phyloP scores from a whole-genome alignment of 2,329 filamentous ascomycete species.

The Beauveria varroae region DNA sequence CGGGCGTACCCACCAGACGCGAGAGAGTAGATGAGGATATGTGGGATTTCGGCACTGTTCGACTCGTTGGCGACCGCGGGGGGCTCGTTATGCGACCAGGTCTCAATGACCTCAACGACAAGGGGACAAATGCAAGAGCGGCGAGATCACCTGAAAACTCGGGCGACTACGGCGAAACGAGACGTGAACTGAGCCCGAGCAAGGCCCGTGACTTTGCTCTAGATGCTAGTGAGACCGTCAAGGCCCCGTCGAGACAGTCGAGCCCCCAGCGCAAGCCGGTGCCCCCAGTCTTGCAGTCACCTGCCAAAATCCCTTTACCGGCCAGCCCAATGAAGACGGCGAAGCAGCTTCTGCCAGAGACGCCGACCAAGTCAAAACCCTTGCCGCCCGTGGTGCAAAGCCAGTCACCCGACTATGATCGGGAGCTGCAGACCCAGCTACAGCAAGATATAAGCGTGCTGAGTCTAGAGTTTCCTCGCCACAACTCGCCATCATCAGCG shows the following conservation, averaged over 20 bases:
- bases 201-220: constrained; percentile 41
- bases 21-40: constrained; percentile 67
- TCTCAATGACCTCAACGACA: constrained; percentile 67
- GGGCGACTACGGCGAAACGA: constrained; percentile 45
- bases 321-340: constrained; percentile 28
- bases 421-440: constrained; percentile 54
- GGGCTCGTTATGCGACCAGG: constrained; percentile 48
- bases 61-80: constrained; percentile 64
- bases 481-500: constrained; percentile 18
- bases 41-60: constrained; percentile 97
- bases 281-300: constrained; percentile 32
- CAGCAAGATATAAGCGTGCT: constrained; percentile 54
- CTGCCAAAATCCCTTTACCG: constrained; percentile 54
- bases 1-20: constrained; percentile 46
- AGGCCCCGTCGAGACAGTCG: constrained; percentile 47
- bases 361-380: constrained; percentile 38
- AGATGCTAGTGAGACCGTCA: constrained; percentile 48
- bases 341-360: constrained; percentile 31
- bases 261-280: constrained; percentile 55
- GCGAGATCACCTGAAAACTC: constrained; percentile 42
- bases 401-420: constrained; percentile 53
- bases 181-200: constrained; percentile 42
- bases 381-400: constrained; percentile 38
- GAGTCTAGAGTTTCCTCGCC: constrained; percentile 32
- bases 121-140: constrained; percentile 68